Conservation (phyloP, 345 rosid species). For the Salix arbutifolia region DNA sequence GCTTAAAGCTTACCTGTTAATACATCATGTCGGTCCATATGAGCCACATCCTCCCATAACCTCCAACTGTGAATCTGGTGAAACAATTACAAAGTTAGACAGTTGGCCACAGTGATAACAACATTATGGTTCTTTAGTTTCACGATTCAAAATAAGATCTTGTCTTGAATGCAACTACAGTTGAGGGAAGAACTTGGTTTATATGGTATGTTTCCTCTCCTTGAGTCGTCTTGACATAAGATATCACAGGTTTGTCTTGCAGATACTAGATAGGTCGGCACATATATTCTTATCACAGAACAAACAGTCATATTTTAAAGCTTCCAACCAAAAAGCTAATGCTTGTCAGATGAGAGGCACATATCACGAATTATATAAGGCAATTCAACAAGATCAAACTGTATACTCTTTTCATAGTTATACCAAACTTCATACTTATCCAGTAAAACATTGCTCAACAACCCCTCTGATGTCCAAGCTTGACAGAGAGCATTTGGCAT, state of each 20-base stretch:
- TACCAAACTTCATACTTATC: too few species aligned
- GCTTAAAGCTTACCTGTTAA: slow-evolving; percentile 52
- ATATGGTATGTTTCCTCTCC: neutral
- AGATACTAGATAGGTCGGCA: neutral
- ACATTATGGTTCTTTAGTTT: neutral
- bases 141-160: neutral
- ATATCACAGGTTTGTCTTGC: neutral
- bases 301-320: neutral
- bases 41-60: slow-evolving; percentile 87
- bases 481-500: too few species aligned
- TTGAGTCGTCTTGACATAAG: neutral
- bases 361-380: too few species aligned
- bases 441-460: too few species aligned
- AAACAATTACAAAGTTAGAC: slow-evolving; percentile 19
- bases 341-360: too few species aligned
- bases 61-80: slow-evolving; percentile 90
- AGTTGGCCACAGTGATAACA: neutral
- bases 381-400: too few species aligned
- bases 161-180: neutral
- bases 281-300: neutral
- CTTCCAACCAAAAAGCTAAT: neutral
- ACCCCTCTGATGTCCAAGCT: too few species aligned
- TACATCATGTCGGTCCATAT: slow-evolving; percentile 47
- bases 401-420: too few species aligned
- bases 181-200: neutral